phyloP scores from a whole-genome alignment of 2,329 filamentous ascomycete genomes.

The Pseudogymnoascus sp. region DNA sequence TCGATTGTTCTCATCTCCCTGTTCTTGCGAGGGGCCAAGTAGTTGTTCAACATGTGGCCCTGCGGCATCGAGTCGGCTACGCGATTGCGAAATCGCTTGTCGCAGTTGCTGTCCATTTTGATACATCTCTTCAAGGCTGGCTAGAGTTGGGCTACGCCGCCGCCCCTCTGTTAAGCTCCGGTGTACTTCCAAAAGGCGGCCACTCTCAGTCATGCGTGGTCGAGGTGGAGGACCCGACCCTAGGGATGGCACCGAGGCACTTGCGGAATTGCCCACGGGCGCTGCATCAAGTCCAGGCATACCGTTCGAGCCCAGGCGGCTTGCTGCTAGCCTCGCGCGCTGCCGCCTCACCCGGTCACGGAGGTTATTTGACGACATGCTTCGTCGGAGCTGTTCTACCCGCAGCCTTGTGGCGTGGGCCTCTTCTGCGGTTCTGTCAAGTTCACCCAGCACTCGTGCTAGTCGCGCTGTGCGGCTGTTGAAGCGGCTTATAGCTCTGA shows the following conservation, averaged over 20 bases:
- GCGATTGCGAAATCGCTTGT: not conserved
- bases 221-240: not conserved
- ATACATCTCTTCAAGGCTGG: not conserved
- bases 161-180: not conserved
- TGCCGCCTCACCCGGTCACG: slow-evolving; percentile 4
- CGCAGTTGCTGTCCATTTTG: not conserved
- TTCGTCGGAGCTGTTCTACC: slow-evolving; percentile 4
- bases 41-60: not conserved
- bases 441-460: not conserved
- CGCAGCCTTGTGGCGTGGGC: not conserved
- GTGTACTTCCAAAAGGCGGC: slow-evolving; percentile 2
- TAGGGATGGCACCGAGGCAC: not conserved
- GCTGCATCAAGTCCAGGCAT: not conserved
- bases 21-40: slow-evolving; percentile 14
- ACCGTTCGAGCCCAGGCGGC: not conserved
- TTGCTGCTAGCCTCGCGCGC: not conserved
- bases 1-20: slow-evolving; percentile 37
- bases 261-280: not conserved
- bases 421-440: slow-evolving; percentile 1
- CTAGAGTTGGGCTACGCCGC: not conserved
- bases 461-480: slow-evolving; percentile 26
- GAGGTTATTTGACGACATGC: slow-evolving; percentile 7
- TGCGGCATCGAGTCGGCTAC: not conserved
- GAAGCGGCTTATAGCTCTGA: slow-evolving; percentile 35
- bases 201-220: not conserved